phyloP scores from a whole-genome alignment of 257 asterid species.

The Pogostemon cablin region DNA sequence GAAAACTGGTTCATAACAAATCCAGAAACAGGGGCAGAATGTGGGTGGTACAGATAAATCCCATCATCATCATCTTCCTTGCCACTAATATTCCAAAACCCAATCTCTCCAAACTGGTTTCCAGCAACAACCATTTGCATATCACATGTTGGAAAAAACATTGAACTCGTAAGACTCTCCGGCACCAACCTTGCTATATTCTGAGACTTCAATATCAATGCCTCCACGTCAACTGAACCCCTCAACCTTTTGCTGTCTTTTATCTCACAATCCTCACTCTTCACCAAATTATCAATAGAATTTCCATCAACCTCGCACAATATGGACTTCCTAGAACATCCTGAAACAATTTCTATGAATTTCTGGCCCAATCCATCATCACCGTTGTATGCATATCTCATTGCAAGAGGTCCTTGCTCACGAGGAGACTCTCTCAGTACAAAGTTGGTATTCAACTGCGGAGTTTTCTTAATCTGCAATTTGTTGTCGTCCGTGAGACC shows the following conservation, averaged over 20 bases:
- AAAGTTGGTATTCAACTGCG: constrained; percentile 18
- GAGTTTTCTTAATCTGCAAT: constrained; percentile 22
- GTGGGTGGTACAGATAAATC: constrained; percentile 69
- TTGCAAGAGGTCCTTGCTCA: constrained; percentile 53
- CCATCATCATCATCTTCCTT: constrained; percentile 64
- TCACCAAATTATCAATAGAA: constrained; percentile 26
- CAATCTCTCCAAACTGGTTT: constrained; percentile 73
- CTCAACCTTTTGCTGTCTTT: constrained; percentile 32
- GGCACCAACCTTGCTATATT: constrained; percentile 75
- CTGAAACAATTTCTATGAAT: constrained; percentile 43
- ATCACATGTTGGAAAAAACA: constrained; percentile 64
- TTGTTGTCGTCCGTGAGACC: constrained; percentile 52
- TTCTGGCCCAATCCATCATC: constrained; percentile 47
- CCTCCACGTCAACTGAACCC: constrained; percentile 54
- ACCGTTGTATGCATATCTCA: constrained; percentile 60
- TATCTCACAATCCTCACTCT: constrained; percentile 24
- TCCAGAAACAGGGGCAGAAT: constrained; percentile 82
- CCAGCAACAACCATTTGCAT: constrained; percentile 74
- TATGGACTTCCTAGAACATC: constrained; percentile 32
- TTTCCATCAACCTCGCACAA: constrained; percentile 32
- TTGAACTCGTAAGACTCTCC: constrained; percentile 65
- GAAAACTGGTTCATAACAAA: constrained; percentile 62
- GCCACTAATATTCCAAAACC: constrained; percentile 79
- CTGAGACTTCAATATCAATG: constrained; percentile 58
- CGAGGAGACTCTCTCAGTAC: constrained; percentile 26